These are phyloP conservation scores for Colletotrichum incanum DNA, from an alignment of 2,329 filamentous ascomycete genomes.

Conservation along the genomic window DNA sequence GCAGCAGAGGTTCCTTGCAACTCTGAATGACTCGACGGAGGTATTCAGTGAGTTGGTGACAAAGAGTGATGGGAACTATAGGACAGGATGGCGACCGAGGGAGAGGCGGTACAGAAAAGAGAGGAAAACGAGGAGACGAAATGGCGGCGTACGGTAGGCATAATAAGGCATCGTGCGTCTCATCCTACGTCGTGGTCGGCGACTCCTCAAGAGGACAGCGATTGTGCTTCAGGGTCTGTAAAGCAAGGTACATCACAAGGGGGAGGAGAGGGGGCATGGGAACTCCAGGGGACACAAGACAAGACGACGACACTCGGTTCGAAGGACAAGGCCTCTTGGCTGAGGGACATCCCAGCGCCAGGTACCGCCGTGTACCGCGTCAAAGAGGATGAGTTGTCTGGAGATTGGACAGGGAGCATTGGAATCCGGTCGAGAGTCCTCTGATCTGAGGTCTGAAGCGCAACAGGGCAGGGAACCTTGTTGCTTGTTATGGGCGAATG, in stretches of 20 bases:
- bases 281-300: constrained; percentile 8
- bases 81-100: constrained; percentile 38
- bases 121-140: constrained; percentile 6
- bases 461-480: constrained; percentile 35
- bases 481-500: constrained; percentile 25
- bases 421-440: constrained; percentile 31
- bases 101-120: constrained; percentile 32
- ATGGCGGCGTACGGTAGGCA: constrained; percentile 18
- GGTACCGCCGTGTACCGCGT: constrained; percentile 13
- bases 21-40: constrained; percentile 35
- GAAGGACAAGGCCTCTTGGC: background rate
- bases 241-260: constrained; percentile 10
- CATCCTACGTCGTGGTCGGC: constrained; percentile 1
- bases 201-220: background rate
- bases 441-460: constrained; percentile 39
- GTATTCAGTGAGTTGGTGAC: constrained; percentile 23
- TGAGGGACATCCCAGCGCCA: background rate
- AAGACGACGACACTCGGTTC: constrained; percentile 30
- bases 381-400: constrained; percentile 1
- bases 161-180: constrained; percentile 28
- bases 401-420: constrained; percentile 36
- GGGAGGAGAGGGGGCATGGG: background rate
- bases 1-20: constrained; percentile 21
- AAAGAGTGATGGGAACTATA: constrained; percentile 14
- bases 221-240: constrained; percentile 5